Base-by-base conservation (phyloP, 192 early-diverging fungal species). In the Entophlyctis luteolus region DNA sequence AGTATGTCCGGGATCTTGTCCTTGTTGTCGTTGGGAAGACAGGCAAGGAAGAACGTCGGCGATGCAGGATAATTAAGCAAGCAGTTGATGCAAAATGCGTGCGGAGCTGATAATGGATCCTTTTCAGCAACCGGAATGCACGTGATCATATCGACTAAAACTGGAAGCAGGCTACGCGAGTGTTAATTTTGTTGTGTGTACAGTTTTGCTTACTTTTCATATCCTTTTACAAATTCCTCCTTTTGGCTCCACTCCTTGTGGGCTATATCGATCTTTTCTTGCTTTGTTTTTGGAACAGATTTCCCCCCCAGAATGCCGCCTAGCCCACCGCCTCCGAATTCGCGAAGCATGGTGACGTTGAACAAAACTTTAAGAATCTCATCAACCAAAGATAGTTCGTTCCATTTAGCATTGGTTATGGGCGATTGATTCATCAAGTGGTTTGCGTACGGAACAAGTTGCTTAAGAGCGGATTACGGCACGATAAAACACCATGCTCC, bases 81-180 rank as follows among this genome's bases (percentile, higher is more conserved):
- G 0, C 83, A 82, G 67, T 93, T 88, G n/a, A 93, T 84, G 0
- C 86, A 87, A 74, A 92, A 89, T 4, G 86, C 85, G 35, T 88
- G 81, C 31, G 91, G 91, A 16, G 91, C 79, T 23, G 79, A 57
- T n/a, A 93, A 58, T 14, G 89, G 86, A 16, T 58, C 52, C 3
- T 52, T 42, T 38, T 72, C 69, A 10, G 52, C 50, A 5, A 74
- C 23, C 23, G 65, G 57, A 54, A 60, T 52, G 39, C 42, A 74
- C 22, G 25, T 56, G 36, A 79, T 53, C 6, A 74, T 10, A 34
- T 65, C 36, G 31, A 67, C 31, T 35, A 77, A 67, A 35, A 54
- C 36, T 54, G 77, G 65, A 50, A 81, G 71, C 31, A 80, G 37
- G 6, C 77, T 79, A 33, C n/a, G n/a, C n/a, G n/a, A n/a, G n/a